These are phyloP conservation scores for Phalaenopsis aphrodite DNA, from an alignment of 106 monocot species.

Conservation along the genomic window DNA sequence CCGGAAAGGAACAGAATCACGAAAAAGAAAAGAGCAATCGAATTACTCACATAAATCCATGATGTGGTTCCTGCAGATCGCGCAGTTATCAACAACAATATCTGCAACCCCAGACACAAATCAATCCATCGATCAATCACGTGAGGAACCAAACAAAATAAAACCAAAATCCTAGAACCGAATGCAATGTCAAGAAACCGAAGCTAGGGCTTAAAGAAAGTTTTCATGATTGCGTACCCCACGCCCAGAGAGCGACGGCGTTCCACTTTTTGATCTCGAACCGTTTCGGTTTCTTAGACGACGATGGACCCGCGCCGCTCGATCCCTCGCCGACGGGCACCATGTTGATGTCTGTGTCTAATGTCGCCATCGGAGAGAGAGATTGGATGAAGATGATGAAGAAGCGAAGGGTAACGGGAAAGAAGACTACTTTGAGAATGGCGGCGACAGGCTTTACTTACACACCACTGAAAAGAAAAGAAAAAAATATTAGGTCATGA, in stretches of 20 bases:
- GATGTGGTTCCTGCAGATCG: constrained; percentile 63
- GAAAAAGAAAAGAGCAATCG: neutral
- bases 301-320: constrained; percentile 21
- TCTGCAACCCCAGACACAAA: constrained; percentile 16
- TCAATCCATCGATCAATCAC: neutral
- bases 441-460: no score
- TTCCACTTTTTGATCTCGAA: constrained; percentile 76
- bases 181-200: neutral
- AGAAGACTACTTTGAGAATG: no score
- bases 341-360: constrained; percentile 47
- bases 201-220: neutral
- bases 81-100: constrained; percentile 68
- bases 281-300: constrained; percentile 49
- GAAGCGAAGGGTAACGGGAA: no score
- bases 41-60: constrained; percentile 59
- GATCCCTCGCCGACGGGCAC: constrained; percentile 42
- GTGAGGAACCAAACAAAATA: neutral
- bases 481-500: no score
- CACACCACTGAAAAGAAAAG: no score
- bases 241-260: constrained; percentile 65
- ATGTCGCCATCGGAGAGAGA: constrained; percentile 21
- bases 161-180: constrained; percentile 2
- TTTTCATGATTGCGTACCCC: constrained; percentile 25
- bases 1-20: neutral
- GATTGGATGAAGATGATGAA: no score